phyloP scores from a whole-genome alignment of 768 basidiomycete species.

The Collybiopsis luxurians region DNA sequence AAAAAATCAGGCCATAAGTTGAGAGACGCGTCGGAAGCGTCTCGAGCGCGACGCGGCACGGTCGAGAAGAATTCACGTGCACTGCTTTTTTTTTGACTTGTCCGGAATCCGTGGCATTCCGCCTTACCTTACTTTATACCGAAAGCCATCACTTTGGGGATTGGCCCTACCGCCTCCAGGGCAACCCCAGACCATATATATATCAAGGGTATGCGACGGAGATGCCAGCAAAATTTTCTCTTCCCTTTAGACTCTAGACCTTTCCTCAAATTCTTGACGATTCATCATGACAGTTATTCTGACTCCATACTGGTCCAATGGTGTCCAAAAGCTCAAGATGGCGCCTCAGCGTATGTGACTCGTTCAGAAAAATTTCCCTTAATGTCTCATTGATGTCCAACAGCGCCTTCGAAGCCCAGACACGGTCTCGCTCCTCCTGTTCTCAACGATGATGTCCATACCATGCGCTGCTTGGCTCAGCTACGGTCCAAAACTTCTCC shows the following conservation, averaged over 20 bases:
- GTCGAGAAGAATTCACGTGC: too few species aligned
- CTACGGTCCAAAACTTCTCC: slow-evolving; percentile 69
- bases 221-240: neutral
- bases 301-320: slow-evolving; percentile 70
- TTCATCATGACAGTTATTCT: slow-evolving; percentile 56
- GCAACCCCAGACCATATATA: too few species aligned
- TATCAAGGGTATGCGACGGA: too few species aligned
- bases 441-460: slow-evolving; percentile 51
- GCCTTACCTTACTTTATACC: too few species aligned
- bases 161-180: too few species aligned
- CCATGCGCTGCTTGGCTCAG: slow-evolving; percentile 61
- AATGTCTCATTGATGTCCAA: neutral
- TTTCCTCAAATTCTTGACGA: neutral
- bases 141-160: too few species aligned
- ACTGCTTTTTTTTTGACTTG: too few species aligned
- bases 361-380: neutral
- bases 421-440: slow-evolving; percentile 61
- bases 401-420: slow-evolving; percentile 42
- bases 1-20: too few species aligned
- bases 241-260: neutral
- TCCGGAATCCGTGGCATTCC: too few species aligned
- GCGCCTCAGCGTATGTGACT: slow-evolving; percentile 50
- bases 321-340: slow-evolving; percentile 67
- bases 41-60: too few species aligned
- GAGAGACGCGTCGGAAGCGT: too few species aligned